These are phyloP conservation scores for Ganoderma resinaceum DNA, from an alignment of 1,284 basidiomycete species.

Conservation along the genomic window DNA sequence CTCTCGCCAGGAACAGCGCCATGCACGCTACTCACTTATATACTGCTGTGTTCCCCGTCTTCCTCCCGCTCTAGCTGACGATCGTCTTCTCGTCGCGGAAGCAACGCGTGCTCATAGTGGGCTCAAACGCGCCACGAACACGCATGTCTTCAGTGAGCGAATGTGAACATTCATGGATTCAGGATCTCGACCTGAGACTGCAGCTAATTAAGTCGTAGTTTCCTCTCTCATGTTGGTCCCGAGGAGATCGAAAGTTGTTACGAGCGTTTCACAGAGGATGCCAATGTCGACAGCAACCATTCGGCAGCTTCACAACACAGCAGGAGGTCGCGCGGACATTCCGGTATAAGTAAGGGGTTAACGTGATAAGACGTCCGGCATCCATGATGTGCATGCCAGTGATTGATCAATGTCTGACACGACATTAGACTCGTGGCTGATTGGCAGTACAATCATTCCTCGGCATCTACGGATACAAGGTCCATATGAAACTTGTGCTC, in stretches of 20 bases:
- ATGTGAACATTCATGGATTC: not conserved
- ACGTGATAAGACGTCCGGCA: constrained; percentile 12
- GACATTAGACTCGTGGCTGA: not conserved
- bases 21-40: not conserved
- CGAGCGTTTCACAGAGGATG: not conserved
- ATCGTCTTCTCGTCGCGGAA: not conserved
- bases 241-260: not conserved
- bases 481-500: not conserved
- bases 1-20: constrained; percentile 3
- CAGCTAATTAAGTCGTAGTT: too few relatives aligned
- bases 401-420: constrained; percentile 24
- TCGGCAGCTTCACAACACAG: constrained; percentile 3
- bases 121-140: not conserved
- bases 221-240: not conserved
- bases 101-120: not conserved
- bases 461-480: not conserved
- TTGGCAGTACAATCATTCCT: not conserved
- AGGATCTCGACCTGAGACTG: too few relatives aligned
- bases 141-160: not conserved
- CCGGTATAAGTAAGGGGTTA: not conserved
- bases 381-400: constrained; percentile 24
- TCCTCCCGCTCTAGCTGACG: not conserved
- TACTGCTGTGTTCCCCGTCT: not conserved
- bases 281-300: constrained; percentile 5
- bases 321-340: not conserved